Base-by-base conservation (phyloP, 2,329 filamentous ascomycete species). In the Aphanoascus verrucosus region DNA sequence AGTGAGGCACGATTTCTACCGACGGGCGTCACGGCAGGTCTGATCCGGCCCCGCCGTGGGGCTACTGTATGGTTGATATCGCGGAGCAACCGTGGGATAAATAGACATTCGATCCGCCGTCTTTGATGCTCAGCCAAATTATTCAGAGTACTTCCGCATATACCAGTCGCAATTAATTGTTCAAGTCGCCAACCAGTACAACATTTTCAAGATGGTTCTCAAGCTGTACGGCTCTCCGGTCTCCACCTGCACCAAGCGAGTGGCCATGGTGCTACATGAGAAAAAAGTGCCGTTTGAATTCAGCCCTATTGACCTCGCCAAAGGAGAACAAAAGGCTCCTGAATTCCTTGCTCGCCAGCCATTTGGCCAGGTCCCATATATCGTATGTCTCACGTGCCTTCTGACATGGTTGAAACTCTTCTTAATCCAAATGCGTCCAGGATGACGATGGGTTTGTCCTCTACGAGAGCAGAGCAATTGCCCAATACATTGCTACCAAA, bases 391-490 rank as follows among this genome's bases (percentile, higher is more conserved):
- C 1, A n/a, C n/a, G n/a, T 11, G n/a, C 28, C 2, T 3, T 32
- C n/a, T 12, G n/a, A 17, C 3, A 45, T 2, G n/a, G 14, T 12
- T 1, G 12, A 35, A 15, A 19, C 20, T 15, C 12, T 9, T 1
- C n/a, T 32, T 15, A 38, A 28, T 31, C 2, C 14, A n/a, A 3
- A 28, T 40, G 20, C 12, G 4, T 1, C 15, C 7, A 57, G 55
- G 55, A 57, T 19, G 55, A 57, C 38, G 52, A 57, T 28, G 55
- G 55, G 5, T 57, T 57, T 42, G 38, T 55, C 43, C 52, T 57
- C 31, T 57, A 52, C 17, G 55, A 57, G 28, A 54, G 52, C 15
- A 42, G 55, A 17, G 55, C 55, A 12, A 57, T 57, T 43, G 50
- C 51, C 38, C 37, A 52, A 23, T 57, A 57, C 41, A 57, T 57